phyloP scores from a whole-genome alignment of 192 early-diverging fungal species.

The Linnemannia schmuckeri region DNA sequence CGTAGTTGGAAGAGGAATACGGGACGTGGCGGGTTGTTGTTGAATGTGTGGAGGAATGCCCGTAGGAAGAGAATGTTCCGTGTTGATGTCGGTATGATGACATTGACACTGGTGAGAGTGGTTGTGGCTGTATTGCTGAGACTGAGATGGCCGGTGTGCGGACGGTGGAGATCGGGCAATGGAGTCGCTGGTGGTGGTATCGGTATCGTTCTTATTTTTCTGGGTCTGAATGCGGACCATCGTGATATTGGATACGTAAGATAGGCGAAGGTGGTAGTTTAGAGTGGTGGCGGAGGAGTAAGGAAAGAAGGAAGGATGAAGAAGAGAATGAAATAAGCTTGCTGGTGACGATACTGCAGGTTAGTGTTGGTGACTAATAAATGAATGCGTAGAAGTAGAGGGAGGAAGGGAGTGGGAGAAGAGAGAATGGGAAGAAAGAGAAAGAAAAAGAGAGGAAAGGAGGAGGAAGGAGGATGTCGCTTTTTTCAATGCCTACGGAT shows the following conservation, averaged over 20 bases:
- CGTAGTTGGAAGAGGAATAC: not conserved
- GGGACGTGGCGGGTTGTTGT: not conserved
- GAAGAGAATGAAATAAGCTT: not conserved
- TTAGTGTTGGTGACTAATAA: not conserved
- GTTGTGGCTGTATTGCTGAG: not conserved
- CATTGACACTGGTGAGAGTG: not conserved
- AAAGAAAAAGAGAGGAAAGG: conserved; percentile 6
- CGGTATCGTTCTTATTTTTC: not conserved
- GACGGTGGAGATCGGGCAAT: not conserved
- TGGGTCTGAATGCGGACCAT: conserved; percentile 4
- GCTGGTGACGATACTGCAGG: not conserved
- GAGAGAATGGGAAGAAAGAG: not conserved
- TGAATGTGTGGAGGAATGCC: not conserved
- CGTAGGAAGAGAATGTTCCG: not conserved
- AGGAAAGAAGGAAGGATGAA: not conserved
- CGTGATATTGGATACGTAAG: not conserved
- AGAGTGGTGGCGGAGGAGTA: not conserved
- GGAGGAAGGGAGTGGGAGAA: not conserved
- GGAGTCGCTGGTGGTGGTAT: not conserved
- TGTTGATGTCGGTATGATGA: not conserved
- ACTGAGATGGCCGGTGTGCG: not conserved
- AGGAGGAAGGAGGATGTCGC: not conserved
- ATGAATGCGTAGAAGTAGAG: not conserved
- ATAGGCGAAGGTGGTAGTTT: not conserved
- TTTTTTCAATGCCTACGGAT: not conserved